Conservation (phyloP, 768 basidiomycete species). For the Hygrophorus pudorinus region DNA sequence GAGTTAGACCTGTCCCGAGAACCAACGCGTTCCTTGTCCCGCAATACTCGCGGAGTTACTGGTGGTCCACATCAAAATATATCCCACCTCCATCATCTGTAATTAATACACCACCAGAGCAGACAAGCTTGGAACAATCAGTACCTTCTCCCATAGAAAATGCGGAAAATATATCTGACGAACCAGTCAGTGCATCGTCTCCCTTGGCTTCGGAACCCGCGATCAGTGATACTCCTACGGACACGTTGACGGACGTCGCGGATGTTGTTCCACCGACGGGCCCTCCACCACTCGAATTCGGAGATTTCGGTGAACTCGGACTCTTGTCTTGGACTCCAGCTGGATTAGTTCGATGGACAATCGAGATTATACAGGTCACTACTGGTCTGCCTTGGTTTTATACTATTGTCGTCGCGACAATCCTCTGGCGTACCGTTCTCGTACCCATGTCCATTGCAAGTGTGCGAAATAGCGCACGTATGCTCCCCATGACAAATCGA, state of each 20-base stretch:
- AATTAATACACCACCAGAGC: background rate
- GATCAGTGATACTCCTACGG: background rate
- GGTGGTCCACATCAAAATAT: background rate
- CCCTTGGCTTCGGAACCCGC: background rate
- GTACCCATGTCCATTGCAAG: conserved; percentile 52
- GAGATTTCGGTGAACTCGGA: conserved; percentile 63
- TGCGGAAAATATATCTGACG: too few relatives aligned
- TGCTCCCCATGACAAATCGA: conserved; percentile 50
- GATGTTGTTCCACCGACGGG: conserved; percentile 17
- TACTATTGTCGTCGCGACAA: conserved; percentile 60
- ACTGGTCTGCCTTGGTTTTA: conserved; percentile 77
- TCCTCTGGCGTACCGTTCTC: conserved; percentile 50
- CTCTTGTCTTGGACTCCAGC: conserved; percentile 55
- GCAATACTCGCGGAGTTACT: background rate
- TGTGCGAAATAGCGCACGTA: conserved; percentile 45
- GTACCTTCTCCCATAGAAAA: too few relatives aligned
- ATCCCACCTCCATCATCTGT: background rate
- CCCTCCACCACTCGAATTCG: conserved; percentile 50
- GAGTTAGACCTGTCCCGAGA: background rate
- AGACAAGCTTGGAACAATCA: background rate
- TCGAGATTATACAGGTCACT: conserved; percentile 60
- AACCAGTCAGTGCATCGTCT: background rate
- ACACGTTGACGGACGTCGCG: background rate
- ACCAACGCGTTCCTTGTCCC: background rate
- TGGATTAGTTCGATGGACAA: conserved; percentile 48